Percentiles rank a stretch among this genome's conserved stretches.
Evolutionary conservation across 768 basidiomycete species (phyloP).

Genomic region (Termitomyces sp.): DNA sequence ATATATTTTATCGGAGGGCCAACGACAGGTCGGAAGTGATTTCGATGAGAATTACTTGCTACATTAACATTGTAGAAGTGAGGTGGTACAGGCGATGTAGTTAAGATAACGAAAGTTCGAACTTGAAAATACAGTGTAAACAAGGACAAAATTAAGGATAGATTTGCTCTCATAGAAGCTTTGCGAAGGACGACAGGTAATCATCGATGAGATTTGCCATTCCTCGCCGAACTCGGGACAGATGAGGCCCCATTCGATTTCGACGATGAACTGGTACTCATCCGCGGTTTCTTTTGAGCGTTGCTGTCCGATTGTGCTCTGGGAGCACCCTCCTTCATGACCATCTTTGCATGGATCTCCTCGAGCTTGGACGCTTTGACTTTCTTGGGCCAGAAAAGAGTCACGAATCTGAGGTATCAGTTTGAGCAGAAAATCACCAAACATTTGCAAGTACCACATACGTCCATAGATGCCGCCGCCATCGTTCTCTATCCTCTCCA

Average conservation of each 20-base stretch:
- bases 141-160: conserved; percentile 12
- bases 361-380: conserved; percentile 91
- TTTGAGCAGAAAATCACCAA: conserved; percentile 4
- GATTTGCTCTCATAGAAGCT: conserved; percentile 3
- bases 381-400: conserved; percentile 96
- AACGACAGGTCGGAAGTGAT: background rate
- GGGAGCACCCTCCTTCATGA: conserved; percentile 79
- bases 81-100: conserved; percentile 10
- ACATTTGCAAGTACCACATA: conserved; percentile 41
- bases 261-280: conserved; percentile 35
- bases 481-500: conserved; percentile 82
- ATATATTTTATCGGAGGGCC: too few species aligned
- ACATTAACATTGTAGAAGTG: background rate
- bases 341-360: conserved; percentile 96
- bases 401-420: conserved; percentile 67
- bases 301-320: conserved; percentile 48
- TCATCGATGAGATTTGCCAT: conserved; percentile 63
- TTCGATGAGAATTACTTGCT: background rate
- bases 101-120: conserved; percentile 6
- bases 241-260: conserved; percentile 55
- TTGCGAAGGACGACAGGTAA: background rate
- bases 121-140: conserved; percentile 22
- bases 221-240: conserved; percentile 46
- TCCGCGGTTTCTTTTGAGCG: conserved; percentile 58
- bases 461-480: conserved; percentile 97